Evolutionary conservation across 768 basidiomycete genomes (phyloP).

Genomic region (Pleurotus eryngii): DNA sequence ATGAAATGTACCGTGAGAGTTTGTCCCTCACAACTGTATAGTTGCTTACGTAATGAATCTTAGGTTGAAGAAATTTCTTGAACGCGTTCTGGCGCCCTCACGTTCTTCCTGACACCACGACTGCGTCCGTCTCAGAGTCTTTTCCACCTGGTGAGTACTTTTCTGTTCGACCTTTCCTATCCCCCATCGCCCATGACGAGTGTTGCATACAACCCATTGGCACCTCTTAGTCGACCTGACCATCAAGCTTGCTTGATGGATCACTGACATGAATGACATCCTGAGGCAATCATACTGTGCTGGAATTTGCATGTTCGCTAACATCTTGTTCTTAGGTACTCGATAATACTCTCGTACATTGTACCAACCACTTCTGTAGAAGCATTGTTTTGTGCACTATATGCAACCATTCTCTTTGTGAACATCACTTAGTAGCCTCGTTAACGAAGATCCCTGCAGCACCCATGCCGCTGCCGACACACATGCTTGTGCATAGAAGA

Average conservation of each 20-base stretch:
- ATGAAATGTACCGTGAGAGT: constrained; percentile 2
- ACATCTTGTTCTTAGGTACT: background rate
- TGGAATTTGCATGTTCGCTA: background rate
- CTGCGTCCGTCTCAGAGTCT: background rate
- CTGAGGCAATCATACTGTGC: constrained; percentile 49
- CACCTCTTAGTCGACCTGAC: constrained; percentile 91
- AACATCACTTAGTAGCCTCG: constrained; percentile 34
- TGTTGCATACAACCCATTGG: constrained; percentile 78
- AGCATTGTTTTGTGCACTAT: no score
- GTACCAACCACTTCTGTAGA: no score
- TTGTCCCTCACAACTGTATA: constrained; percentile 28
- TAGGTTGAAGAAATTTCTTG: no score
- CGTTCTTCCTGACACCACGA: no score
- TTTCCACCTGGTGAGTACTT: constrained; percentile 21
- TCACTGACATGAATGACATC: constrained; percentile 84
- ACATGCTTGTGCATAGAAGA: constrained; percentile 77
- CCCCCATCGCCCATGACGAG: constrained; percentile 60
- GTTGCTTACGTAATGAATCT: constrained; percentile 16
- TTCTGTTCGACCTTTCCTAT: constrained; percentile 14
- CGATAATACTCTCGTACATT: no score
- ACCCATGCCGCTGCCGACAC: constrained; percentile 86
- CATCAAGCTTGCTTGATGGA: constrained; percentile 37
- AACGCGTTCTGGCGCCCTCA: no score
- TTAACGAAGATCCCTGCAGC: constrained; percentile 80
- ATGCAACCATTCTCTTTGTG: no score